phyloP scores from a whole-genome alignment of 2,329 filamentous ascomycete genomes.

The Fusarium longipes region DNA sequence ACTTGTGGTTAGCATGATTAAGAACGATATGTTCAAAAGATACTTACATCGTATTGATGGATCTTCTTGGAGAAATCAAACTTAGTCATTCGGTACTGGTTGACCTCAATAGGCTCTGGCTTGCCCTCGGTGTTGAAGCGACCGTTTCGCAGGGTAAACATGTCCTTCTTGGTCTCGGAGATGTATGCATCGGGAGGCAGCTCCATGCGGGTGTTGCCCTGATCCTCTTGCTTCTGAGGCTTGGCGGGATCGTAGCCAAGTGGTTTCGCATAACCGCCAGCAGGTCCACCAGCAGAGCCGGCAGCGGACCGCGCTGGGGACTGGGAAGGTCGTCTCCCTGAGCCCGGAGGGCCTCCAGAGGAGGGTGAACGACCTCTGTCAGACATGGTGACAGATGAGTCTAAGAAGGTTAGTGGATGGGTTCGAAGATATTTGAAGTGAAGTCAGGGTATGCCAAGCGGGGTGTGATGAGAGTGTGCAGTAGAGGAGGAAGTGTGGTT shows the following conservation, averaged over 20 bases:
- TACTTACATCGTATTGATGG: slow-evolving; percentile 86
- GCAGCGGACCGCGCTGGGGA: slow-evolving; percentile 37
- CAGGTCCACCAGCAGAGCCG: slow-evolving; percentile 31
- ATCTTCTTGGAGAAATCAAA: slow-evolving; percentile 70
- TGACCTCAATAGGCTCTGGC: slow-evolving; percentile 68
- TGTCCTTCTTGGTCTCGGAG: slow-evolving; percentile 49
- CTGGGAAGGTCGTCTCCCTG: slow-evolving; percentile 32
- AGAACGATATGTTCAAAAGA: background rate
- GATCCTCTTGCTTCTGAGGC: slow-evolving; percentile 46
- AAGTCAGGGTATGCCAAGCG: slow-evolving; percentile 3
- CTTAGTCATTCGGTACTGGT: slow-evolving; percentile 76
- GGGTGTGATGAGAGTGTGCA: background rate
- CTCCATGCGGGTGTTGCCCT: slow-evolving; percentile 63
- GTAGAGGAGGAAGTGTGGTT: background rate
- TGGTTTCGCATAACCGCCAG: slow-evolving; percentile 41
- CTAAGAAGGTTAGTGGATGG: slow-evolving; percentile 13
- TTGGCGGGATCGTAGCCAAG: slow-evolving; percentile 60
- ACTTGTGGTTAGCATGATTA: slow-evolving; percentile 14
- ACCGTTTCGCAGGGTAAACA: slow-evolving; percentile 51
- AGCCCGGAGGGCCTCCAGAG: slow-evolving; percentile 31
- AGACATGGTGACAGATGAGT: slow-evolving; percentile 46
- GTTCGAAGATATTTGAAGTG: background rate
- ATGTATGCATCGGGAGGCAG: slow-evolving; percentile 68
- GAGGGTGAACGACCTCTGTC: slow-evolving; percentile 49
- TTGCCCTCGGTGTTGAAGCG: slow-evolving; percentile 69